Evolutionary conservation across 164 flowering plant genomes (phyloP).

Genomic region (Aristolochia californica): DNA sequence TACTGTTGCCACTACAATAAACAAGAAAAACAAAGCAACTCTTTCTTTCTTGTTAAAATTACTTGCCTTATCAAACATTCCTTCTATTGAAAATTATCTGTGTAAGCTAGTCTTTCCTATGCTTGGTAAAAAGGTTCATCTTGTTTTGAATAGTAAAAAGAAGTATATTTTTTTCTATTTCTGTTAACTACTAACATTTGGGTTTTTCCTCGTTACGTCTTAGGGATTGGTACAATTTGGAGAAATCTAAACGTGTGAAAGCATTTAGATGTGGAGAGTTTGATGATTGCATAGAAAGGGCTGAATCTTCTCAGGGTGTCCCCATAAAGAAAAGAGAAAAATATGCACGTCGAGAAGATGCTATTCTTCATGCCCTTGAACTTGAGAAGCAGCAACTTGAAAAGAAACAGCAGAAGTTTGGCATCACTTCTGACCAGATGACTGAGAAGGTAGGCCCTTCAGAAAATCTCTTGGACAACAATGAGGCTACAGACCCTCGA

Average conservation of each 20-base stretch:
- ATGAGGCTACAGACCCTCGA: constrained; percentile 16
- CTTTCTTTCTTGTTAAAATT: no score
- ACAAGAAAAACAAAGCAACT: no score
- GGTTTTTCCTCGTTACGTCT: background rate
- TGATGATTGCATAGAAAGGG: constrained; percentile 88
- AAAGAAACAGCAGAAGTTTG: constrained; percentile 42
- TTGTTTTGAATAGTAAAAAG: no score
- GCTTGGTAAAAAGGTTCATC: no score
- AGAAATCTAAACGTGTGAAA: constrained; percentile 95
- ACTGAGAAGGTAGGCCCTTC: constrained; percentile 18
- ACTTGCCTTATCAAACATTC: no score
- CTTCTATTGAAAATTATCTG: no score
- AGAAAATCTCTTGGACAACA: constrained; percentile 19
- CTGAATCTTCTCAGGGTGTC: constrained; percentile 65
- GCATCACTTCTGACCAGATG: constrained; percentile 21
- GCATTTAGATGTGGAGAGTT: constrained; percentile 97
- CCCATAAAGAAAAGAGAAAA: constrained; percentile 88
- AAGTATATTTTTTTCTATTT: no score
- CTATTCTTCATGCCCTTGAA: constrained; percentile 97
- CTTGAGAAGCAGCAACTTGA: constrained; percentile 64
- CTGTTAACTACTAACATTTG: no score
- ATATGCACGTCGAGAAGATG: constrained; percentile 98
- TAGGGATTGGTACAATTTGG: constrained; percentile 98
- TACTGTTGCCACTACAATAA: no score
- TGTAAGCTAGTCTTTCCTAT: no score